Conservation (phyloP, 495 filamentous ascomycete species). For the Terfezia boudieri region DNA sequence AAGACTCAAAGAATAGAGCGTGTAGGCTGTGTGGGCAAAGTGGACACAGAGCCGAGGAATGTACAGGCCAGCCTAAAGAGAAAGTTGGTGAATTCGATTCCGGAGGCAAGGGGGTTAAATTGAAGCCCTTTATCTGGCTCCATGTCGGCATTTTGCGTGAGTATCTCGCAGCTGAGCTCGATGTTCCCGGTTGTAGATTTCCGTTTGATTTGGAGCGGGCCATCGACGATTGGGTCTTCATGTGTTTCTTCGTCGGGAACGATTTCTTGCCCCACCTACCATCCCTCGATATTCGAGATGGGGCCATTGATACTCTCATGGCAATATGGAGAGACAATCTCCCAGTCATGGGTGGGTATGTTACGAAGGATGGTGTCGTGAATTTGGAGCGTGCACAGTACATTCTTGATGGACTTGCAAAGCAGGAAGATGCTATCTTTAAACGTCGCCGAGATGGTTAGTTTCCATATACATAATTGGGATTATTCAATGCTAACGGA, state of each 20-base stretch:
- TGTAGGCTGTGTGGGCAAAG: conserved; percentile 78
- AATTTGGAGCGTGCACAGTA: conserved; percentile 68
- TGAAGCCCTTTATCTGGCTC: conserved; percentile 94
- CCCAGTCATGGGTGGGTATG: conserved; percentile 73
- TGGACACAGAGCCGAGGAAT: conserved; percentile 68
- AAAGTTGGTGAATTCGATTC: conserved; percentile 71
- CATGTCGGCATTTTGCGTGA: conserved; percentile 80
- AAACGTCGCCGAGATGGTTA: conserved; percentile 42
- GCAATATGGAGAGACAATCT: conserved; percentile 91
- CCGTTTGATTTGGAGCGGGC: conserved; percentile 80
- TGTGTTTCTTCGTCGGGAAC: conserved; percentile 99
- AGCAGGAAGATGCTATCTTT: conserved; percentile 93
- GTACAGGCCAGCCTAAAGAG: conserved; percentile 59
- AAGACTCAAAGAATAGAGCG: conserved; percentile 54
- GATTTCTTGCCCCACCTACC: conserved; percentile 96
- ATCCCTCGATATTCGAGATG: conserved; percentile 86
- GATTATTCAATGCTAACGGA: not conserved
- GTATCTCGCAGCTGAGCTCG: conserved; percentile 76
- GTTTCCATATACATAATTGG: not conserved
- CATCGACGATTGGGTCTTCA: conserved; percentile 99
- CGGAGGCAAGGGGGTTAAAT: conserved; percentile 31
- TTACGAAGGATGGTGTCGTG: conserved; percentile 85
- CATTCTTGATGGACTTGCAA: conserved; percentile 72
- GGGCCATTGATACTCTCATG: conserved; percentile 88
- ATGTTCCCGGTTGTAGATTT: conserved; percentile 56